Conservation (phyloP, 78 protist species). For the Dictyostelium intermedium region DNA sequence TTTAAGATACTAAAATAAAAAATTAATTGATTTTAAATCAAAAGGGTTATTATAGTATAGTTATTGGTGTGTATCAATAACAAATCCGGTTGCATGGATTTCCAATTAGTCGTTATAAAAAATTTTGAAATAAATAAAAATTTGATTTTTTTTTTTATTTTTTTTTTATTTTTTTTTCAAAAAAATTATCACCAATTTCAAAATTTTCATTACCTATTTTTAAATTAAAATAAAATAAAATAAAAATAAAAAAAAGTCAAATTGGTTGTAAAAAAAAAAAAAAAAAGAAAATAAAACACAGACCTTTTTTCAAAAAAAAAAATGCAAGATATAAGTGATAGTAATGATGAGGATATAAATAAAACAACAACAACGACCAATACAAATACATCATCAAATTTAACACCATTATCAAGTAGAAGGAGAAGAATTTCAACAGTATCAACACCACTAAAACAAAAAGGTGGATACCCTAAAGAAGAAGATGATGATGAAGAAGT, state of each 20-base stretch:
- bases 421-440: constrained; percentile 1
- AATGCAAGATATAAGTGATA: background rate
- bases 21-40: too few relatives aligned
- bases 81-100: too few relatives aligned
- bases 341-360: background rate
- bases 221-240: background rate
- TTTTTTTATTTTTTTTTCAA: background rate
- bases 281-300: background rate
- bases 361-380: background rate
- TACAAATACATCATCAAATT: background rate
- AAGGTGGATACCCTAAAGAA: background rate
- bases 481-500: background rate
- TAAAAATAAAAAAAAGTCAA: background rate
- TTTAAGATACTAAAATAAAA: too few relatives aligned
- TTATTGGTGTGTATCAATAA: too few relatives aligned
- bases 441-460: background rate
- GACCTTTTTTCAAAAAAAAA: background rate
- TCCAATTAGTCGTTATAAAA: background rate
- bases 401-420: background rate
- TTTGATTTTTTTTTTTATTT: background rate
- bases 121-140: background rate
- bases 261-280: background rate
- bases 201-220: background rate
- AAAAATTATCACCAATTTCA: too few relatives aligned
- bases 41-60: too few relatives aligned